A percentile compares a stretch with the other conserved stretches of the same genome.
Conservation (phyloP, 2,329 filamentous ascomycete species). For the Botrytis fabae region DNA sequence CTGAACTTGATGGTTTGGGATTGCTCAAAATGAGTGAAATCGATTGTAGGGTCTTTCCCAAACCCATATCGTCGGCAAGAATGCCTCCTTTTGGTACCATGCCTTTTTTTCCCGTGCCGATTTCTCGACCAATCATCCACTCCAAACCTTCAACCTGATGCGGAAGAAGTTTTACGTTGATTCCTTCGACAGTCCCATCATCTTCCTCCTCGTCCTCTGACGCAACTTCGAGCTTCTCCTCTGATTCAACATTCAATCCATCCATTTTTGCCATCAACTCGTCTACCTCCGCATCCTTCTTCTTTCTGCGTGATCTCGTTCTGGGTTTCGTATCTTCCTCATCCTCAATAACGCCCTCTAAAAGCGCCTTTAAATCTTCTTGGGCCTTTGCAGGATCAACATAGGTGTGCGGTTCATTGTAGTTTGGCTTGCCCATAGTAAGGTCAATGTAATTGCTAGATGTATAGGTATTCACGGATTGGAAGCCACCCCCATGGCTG, state of each 20-base stretch:
- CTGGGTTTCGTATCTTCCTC: constrained; percentile 48
- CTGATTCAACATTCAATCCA: constrained; percentile 46
- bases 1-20: constrained; percentile 63
- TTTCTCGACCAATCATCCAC: constrained; percentile 94
- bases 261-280: constrained; percentile 41
- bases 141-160: constrained; percentile 92
- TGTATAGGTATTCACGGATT: constrained; percentile 34
- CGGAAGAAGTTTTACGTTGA: constrained; percentile 84
- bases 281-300: constrained; percentile 39
- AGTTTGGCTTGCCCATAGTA: constrained; percentile 31
- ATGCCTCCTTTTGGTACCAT: constrained; percentile 88
- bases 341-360: constrained; percentile 79
- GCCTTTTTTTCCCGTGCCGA: constrained; percentile 79
- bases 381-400: constrained; percentile 68
- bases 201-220: constrained; percentile 52
- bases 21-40: constrained; percentile 87
- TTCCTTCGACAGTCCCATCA: constrained; percentile 70
- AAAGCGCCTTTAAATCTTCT: constrained; percentile 76
- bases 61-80: constrained; percentile 93
- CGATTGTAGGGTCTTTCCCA: constrained; percentile 95
- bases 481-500: constrained; percentile 37
- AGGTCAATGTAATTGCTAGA: constrained; percentile 39
- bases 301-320: constrained; percentile 44
- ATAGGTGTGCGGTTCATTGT: constrained; percentile 38
- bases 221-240: constrained; percentile 40